Evolutionary conservation across 2,329 filamentous ascomycete species (phyloP).

Genomic region (Nigrospora sphaerica): DNA sequence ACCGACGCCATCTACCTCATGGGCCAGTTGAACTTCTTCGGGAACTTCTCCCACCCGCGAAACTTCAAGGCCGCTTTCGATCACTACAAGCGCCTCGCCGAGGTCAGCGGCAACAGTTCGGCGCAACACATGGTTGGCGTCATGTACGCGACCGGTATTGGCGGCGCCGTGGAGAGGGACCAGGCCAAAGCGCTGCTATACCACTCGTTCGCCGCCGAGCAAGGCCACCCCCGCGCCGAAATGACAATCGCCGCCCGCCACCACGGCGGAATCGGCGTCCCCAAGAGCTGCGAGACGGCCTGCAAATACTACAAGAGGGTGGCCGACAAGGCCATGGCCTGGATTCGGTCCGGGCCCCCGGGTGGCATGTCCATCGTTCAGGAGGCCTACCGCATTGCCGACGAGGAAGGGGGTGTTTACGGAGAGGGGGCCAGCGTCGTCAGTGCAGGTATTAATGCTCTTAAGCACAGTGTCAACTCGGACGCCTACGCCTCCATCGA

Average conservation of each 20-base stretch:
- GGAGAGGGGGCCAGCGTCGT: conserved; percentile 89
- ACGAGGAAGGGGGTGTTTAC: conserved; percentile 87
- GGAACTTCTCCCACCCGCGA: conserved; percentile 82
- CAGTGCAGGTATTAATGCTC: conserved; percentile 78
- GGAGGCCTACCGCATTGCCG: conserved; percentile 79
- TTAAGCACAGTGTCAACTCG: conserved; percentile 64
- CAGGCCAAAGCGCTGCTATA: conserved; percentile 90
- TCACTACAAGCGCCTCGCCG: conserved; percentile 73
- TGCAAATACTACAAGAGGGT: conserved; percentile 87
- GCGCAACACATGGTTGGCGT: conserved; percentile 94
- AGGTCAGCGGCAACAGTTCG: conserved; percentile 74
- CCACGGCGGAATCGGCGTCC: conserved; percentile 75
- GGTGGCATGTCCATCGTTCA: conserved; percentile 73
- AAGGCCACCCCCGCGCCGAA: conserved; percentile 76
- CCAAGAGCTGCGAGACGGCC: conserved; percentile 78
- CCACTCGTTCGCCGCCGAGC: conserved; percentile 85
- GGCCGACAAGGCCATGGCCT: conserved; percentile 85
- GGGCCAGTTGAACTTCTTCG: conserved; percentile 93
- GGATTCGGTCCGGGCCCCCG: conserved; percentile 83
- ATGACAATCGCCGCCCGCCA: conserved; percentile 91
- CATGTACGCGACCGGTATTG: conserved; percentile 91
- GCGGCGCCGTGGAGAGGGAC: conserved; percentile 70
- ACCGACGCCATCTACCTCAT: conserved; percentile 84
- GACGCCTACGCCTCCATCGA: conserved; percentile 82
- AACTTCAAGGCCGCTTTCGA: conserved; percentile 74